A percentile compares a stretch with the other conserved stretches of the same genome.
Conservation (phyloP, 1,284 basidiomycete genomes). For the Sporisorium sorghi region DNA sequence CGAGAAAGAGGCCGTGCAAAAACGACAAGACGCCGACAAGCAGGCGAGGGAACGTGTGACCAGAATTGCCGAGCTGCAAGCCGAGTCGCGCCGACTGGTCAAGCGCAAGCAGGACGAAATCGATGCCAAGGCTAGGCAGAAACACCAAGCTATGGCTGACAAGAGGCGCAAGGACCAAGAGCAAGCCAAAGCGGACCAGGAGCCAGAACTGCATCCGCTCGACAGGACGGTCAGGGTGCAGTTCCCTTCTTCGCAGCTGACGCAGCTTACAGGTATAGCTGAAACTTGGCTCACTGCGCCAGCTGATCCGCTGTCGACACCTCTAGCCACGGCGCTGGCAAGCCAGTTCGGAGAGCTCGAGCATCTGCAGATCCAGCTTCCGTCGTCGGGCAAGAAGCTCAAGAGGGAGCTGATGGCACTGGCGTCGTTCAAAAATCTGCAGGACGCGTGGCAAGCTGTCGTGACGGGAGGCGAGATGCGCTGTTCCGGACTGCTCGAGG, state of each 20-base stretch:
- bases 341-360: slow-evolving; percentile 52
- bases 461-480: slow-evolving; percentile 53
- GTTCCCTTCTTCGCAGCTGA: slow-evolving; percentile 55
- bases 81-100: slow-evolving; percentile 46
- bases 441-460: slow-evolving; percentile 58
- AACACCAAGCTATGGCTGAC: slow-evolving; percentile 12
- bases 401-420: slow-evolving; percentile 55
- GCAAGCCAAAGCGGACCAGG: slow-evolving; percentile 19
- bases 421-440: slow-evolving; percentile 50
- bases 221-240: slow-evolving; percentile 56
- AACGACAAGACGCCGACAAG: slow-evolving; percentile 72
- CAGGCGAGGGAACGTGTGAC: slow-evolving; percentile 17
- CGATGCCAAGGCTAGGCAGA: slow-evolving; percentile 29
- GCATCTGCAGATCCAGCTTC: slow-evolving; percentile 42
- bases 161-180: slow-evolving; percentile 28
- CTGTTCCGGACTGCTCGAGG: slow-evolving; percentile 56
- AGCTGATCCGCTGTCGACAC: slow-evolving; percentile 28
- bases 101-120: slow-evolving; percentile 42
- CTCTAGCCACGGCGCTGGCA: slow-evolving; percentile 39
- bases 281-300: slow-evolving; percentile 4
- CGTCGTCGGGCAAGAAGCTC: slow-evolving; percentile 37
- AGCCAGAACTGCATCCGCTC: slow-evolving; percentile 47
- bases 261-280: slow-evolving; percentile 24
- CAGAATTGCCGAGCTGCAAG: slow-evolving; percentile 40
- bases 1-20: slow-evolving; percentile 78